Evolutionary conservation across 164 flowering plant species (phyloP), one percentile per base, ranked within the genome.

Genomic region (Aristolochia californica): DNA sequence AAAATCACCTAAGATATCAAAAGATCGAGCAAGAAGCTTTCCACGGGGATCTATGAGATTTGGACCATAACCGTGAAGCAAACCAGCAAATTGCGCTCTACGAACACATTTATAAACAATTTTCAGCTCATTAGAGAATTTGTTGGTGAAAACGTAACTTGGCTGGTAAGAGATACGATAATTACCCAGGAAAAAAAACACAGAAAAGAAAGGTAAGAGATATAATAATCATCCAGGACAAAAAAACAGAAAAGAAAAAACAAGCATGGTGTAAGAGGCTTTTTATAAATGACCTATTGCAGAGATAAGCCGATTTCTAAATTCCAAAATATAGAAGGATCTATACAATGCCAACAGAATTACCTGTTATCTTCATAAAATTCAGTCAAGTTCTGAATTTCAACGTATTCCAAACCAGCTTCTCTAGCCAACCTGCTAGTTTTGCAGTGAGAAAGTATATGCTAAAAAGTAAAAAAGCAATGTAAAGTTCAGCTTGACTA

Each of bases 281-380:
- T 34, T 34, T 1, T 4, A 8, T 34, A 5, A 34, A 34, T 34
- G 7, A 34, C 40, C 7, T 8, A 34, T 34, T 34, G 40, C 40
- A 34, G 40, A 5, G 40, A 7, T 12, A 34, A 34, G 40, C 40
- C 40, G 1, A 34, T 34, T 34, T 34, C 40, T 34, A 34, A 34
- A 34, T 3, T 34, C 40, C 5, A 2, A 7, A 34, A 34, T 2
- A 34, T 34, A 2, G 40, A 34, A 8, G 10, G 40, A 34, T 3
- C 7, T 34, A 1, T 34, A 7, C 30, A 28, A 28, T 28, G 40
- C 40, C 40, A 34, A 2, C 5, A 34, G 40, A 5, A 16, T 16
- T 68, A 85, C 97, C 95, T 90, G 78, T 93, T 84, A 69, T 93
- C 99, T 65, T 93, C 99, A 62, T 85, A 93, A 70, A 93, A 93